Evolutionary conservation across 371 early-diverging fungal species (phyloP).

Genomic region (Syncephalastrum sp.): DNA sequence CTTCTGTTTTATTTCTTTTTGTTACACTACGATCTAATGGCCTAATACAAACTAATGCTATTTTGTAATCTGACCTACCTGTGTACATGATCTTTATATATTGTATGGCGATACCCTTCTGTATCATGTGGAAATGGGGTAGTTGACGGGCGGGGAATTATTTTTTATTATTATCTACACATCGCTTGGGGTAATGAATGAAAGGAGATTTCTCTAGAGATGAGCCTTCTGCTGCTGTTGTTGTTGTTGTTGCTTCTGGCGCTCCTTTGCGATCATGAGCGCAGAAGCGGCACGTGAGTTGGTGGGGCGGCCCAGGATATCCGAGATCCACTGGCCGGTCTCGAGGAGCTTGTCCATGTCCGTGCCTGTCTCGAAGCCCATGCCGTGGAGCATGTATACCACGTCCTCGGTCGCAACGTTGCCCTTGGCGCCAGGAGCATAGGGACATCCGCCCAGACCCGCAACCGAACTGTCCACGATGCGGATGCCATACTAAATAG

Average conservation of each 20-base stretch:
- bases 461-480: slow-evolving; percentile 92
- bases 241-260: slow-evolving; percentile 8
- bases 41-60: too few species aligned
- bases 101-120: too few species aligned
- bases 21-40: too few species aligned
- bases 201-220: neutral
- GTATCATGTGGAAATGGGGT: slow-evolving; percentile 1
- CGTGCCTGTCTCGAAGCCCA: slow-evolving; percentile 81
- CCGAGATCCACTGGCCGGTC: slow-evolving; percentile 86
- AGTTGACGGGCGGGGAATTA: neutral
- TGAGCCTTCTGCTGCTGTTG: slow-evolving; percentile 6
- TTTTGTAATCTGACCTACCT: too few species aligned
- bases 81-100: too few species aligned
- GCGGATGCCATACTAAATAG: slow-evolving; percentile 72
- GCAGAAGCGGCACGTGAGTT: slow-evolving; percentile 52
- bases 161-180: slow-evolving; percentile 1
- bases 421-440: slow-evolving; percentile 94
- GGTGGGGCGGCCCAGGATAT: slow-evolving; percentile 63
- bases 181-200: slow-evolving; percentile 1
- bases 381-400: slow-evolving; percentile 87
- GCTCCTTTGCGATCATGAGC: slow-evolving; percentile 28
- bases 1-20: too few species aligned
- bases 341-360: slow-evolving; percentile 71
- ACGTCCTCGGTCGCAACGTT: slow-evolving; percentile 98
- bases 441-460: slow-evolving; percentile 97